Evolutionary conservation across 2,329 filamentous ascomycete genomes (phyloP).

Genomic region (Phialophora verrucosa): DNA sequence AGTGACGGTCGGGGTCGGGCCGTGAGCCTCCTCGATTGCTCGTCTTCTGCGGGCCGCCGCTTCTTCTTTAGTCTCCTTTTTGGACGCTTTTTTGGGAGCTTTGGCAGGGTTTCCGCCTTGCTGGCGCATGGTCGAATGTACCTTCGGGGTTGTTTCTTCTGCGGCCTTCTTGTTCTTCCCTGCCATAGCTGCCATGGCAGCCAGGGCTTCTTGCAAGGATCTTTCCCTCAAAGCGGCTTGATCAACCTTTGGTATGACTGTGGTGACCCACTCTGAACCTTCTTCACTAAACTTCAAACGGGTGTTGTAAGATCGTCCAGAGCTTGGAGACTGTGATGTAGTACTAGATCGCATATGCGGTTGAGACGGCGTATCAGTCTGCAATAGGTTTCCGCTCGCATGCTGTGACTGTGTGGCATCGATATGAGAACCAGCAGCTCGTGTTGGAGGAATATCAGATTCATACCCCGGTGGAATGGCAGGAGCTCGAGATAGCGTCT

Average conservation of each 20-base stretch:
- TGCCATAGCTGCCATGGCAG: constrained; percentile 17
- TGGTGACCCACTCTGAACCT: constrained; percentile 24
- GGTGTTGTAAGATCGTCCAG: constrained; percentile 10
- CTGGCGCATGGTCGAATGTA: constrained; percentile 35
- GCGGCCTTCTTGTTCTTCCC: constrained; percentile 24
- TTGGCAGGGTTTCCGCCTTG: constrained; percentile 32
- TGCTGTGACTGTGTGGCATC: not conserved
- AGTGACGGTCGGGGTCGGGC: constrained; percentile 11
- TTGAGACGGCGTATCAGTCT: not conserved
- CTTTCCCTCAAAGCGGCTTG: constrained; percentile 19
- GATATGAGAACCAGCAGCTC: not conserved
- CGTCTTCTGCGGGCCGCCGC: constrained; percentile 19
- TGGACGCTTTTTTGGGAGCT: constrained; percentile 19
- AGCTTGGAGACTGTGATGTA: constrained; percentile 9
- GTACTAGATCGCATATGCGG: constrained; percentile 9
- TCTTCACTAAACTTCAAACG: constrained; percentile 27
- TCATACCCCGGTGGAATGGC: not conserved
- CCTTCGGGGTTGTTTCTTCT: constrained; percentile 16
- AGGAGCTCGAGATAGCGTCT: not conserved
- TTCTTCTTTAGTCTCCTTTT: constrained; percentile 26
- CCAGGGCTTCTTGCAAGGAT: constrained; percentile 16
- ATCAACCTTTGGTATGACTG: constrained; percentile 14
- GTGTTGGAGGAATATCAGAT: not conserved
- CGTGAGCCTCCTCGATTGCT: constrained; percentile 29
- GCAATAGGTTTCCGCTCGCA: not conserved